Base-by-base conservation (phyloP, 192 early-diverging fungal genomes). In the Funneliformis geosporum region DNA sequence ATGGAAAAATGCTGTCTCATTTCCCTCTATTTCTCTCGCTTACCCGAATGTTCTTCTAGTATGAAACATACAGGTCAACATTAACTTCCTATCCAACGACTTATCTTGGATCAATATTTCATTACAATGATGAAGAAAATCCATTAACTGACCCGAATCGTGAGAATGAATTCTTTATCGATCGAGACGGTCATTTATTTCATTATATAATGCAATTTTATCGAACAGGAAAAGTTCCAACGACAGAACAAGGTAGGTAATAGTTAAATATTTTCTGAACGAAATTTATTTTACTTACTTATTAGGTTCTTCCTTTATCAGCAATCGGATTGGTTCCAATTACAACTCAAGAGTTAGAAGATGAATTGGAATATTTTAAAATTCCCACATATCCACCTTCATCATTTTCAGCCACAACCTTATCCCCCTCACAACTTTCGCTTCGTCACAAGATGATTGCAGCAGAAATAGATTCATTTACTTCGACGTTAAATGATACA, bases 141-240 rank as follows among this genome's bases (percentile, higher is more conserved):
- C 27, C 55, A n/a, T 60, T 74, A 16, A 21, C n/a, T 18, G 47
- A 74, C 60, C 50, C 73, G 33, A 42, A 25, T 50, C 46, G 33
- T 55, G 38, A 60, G 5, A 72, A 72, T 23, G 73, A 74, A 74
- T 74, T 60, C 25, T 74, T 74, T 55, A 40, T 74, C 3, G 73
- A 74, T 74, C 44, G 73, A n/a, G 55, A 74, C 8, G 73, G 73
- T 39, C 46, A 60, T 21, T 50, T 60, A 59, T 74, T 74, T 60
- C 73, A 74, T 60, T 74, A 74, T 18, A 74, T 74, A 6, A 74
- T 74, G 55, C 47, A 74, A 59, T 74, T 60, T 42, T 74, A 74
- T 74, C 50, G 73, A 38, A 74, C 73, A 6, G 73, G 73, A 28
- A 50, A 50, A 39, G n/a, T 69, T 39, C 67, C 67, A 23, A 69